Percentiles rank a stretch among this genome's conserved stretches.
Evolutionary conservation across 371 early-diverging fungal genomes (phyloP).

Genomic region (Mucor lusitanicus): DNA sequence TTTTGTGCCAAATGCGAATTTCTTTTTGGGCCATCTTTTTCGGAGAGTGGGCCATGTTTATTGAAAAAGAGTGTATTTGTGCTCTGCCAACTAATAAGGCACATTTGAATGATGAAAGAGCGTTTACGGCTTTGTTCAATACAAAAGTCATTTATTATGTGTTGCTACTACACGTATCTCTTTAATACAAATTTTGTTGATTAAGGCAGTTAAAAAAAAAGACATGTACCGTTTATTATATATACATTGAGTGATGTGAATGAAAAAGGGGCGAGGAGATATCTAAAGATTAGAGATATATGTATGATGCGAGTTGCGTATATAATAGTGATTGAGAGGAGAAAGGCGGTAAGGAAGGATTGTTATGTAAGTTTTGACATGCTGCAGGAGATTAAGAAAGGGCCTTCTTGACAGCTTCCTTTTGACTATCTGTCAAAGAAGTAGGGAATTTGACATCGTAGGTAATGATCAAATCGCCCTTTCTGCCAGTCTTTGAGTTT

Average conservation of each 20-base stretch:
- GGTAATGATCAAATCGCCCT: conserved; percentile 80
- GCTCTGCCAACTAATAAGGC: too few species aligned
- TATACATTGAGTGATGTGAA: neutral
- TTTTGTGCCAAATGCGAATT: too few species aligned
- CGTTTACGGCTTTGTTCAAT: too few species aligned
- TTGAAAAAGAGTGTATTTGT: too few species aligned
- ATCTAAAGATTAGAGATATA: conserved; percentile 2
- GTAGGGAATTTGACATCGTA: conserved; percentile 76
- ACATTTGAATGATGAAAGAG: too few species aligned
- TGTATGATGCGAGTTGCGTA: neutral
- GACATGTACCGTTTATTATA: neutral
- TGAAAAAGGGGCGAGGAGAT: neutral
- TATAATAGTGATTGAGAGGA: neutral
- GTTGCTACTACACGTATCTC: too few species aligned
- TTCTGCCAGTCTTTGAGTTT: conserved; percentile 78
- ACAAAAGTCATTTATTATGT: too few species aligned
- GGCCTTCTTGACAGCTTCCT: conserved; percentile 35
- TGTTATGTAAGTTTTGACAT: neutral
- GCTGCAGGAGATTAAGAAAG: conserved; percentile 13
- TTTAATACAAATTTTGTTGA: too few species aligned
- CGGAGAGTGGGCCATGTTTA: too few species aligned
- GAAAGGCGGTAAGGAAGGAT: neutral
- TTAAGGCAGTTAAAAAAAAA: neutral
- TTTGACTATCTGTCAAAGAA: conserved; percentile 67
- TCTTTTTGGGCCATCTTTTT: too few species aligned